Evolutionary conservation across 2,329 filamentous ascomycete genomes (phyloP), one percentile per base, ranked within the genome.

Genomic region (Emmonsiellopsis sp.): DNA sequence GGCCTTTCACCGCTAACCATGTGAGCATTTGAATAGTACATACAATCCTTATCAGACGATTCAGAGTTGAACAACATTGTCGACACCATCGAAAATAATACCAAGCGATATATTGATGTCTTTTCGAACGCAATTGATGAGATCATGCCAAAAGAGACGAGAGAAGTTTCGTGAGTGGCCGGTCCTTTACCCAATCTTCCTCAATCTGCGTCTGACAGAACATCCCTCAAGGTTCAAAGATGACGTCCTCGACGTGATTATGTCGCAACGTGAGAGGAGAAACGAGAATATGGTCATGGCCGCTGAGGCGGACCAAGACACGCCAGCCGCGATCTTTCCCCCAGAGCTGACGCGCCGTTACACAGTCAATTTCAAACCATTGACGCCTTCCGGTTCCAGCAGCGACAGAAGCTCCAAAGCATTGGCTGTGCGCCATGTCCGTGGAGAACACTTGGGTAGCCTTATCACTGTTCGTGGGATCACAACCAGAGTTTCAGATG

Each of bases 401-500:
- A 81, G 81, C 50, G 76, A 80, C 52, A 76, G 76, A 52, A 71
- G 66, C 46, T 72, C 69, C 46, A 86, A 86, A 65, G 81, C 84
- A 2, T 75, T 97, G 55, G 91, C 93, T n/a, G 93, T 98, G 32
- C 85, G 93, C 59, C 84, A 97, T 65, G 89, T 98, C 32, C 85
- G 88, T 42, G 93, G 92, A 62, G 91, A 96, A 63, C 89, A 98
- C 68, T 80, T 98, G 2, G 93, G 93, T 47, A 84, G 88, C 63
- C 81, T 98, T 58, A 97, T 98, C 68, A 97, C 93, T 4, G 82
- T 98, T 48, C 85, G 93, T 54, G 92, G 91, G 59, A 98, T 98
- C 59, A 85, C 91, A 2, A 98, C 93, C 1, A 82, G 93, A 65
- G 93, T 97, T 1, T 96, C 93, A 2, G 93, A 98, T 66, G 93